These are phyloP conservation scores for Hemerocallis citrina DNA, from an alignment of 106 monocot species.

Conservation along the genomic window DNA sequence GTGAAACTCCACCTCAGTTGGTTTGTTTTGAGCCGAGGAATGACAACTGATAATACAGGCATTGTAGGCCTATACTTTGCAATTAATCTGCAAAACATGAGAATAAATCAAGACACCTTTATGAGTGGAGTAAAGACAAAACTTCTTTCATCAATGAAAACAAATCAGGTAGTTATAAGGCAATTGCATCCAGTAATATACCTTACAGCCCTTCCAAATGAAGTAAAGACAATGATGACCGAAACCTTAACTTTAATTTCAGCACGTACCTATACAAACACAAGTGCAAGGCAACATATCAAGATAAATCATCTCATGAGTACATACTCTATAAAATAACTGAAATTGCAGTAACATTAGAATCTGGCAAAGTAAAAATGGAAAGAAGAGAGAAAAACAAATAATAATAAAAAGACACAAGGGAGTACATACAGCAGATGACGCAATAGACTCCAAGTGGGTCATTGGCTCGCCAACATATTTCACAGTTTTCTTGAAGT, in stretches of 20 bases:
- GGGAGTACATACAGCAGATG: constrained; percentile 69
- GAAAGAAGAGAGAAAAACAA: neutral
- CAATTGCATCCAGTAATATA: constrained; percentile 8
- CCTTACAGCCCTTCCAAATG: constrained; percentile 89
- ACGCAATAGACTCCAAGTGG: constrained; percentile 91
- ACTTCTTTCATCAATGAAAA: neutral
- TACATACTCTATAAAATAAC: neutral
- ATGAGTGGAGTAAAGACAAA: neutral
- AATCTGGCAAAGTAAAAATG: neutral
- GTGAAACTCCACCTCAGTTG: constrained; percentile 87
- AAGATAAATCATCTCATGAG: neutral
- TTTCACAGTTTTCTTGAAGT: constrained; percentile 91
- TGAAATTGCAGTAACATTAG: neutral
- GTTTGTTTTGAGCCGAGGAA: constrained; percentile 94
- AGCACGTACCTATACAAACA: constrained; percentile 55
- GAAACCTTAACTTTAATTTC: constrained; percentile 87
- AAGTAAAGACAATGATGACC: constrained; percentile 76
- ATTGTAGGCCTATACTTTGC: constrained; percentile 93
- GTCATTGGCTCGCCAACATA: constrained; percentile 94
- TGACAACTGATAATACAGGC: constrained; percentile 94
- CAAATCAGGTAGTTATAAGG: neutral
- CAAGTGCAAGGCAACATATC: constrained; percentile 3
- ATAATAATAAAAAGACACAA: neutral
- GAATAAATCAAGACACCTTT: neutral
- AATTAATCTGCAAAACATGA: constrained; percentile 53